These are phyloP conservation scores for Diutina pseudorugosa DNA, from an alignment of 1,139 yeast genomes.

Conservation along the genomic window DNA sequence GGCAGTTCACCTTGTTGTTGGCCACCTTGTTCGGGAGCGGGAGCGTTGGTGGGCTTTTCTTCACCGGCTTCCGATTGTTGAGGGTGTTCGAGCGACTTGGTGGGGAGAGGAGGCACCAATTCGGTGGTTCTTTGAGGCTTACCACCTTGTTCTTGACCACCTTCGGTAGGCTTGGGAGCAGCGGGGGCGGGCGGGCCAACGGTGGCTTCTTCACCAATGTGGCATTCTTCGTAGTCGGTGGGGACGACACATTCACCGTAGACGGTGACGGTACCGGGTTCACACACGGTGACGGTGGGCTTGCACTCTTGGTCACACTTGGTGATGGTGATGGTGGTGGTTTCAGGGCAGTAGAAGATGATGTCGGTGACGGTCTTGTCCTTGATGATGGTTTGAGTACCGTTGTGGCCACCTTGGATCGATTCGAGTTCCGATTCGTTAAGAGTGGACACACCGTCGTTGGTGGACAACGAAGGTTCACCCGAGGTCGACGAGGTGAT, in stretches of 20 bases:
- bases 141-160: not conserved
- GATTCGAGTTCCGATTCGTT: not conserved
- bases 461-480: not conserved
- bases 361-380: slow-evolving; percentile 4
- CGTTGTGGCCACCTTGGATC: not conserved
- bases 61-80: not conserved
- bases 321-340: slow-evolving; percentile 2
- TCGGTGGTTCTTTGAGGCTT: too few relatives aligned
- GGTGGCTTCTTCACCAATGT: not conserved
- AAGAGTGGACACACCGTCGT: not conserved
- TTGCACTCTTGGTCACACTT: not conserved
- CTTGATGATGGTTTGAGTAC: not conserved
- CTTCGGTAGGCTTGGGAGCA: not conserved
- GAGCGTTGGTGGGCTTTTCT: not conserved
- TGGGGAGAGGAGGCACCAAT: too few relatives aligned
- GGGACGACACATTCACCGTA: slow-evolving; percentile 1
- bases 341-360: slow-evolving; percentile 4
- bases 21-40: not conserved
- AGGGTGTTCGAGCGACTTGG: too few relatives aligned
- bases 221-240: not conserved
- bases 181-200: not conserved
- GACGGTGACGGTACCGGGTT: slow-evolving; percentile 2
- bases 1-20: not conserved
- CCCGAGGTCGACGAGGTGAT: not conserved
- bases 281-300: not conserved